phyloP scores from a whole-genome alignment of 768 basidiomycete species.

The Auricularia heimuer region DNA sequence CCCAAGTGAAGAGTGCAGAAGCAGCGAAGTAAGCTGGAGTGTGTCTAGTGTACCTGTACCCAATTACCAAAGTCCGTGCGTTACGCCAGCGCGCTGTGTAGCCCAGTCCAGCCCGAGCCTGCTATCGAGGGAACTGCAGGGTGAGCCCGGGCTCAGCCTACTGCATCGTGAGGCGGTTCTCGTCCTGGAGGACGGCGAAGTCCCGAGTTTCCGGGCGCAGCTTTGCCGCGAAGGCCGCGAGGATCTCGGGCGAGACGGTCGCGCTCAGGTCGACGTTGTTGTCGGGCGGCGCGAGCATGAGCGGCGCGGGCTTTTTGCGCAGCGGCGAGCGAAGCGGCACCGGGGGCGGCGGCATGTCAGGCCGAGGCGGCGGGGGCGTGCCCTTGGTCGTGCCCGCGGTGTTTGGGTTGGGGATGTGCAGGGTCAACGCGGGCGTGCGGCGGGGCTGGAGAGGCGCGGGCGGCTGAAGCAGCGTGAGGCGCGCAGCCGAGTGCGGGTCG shows the following conservation, averaged over 20 bases:
- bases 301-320: background rate
- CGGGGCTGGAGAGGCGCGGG: background rate
- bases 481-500: background rate
- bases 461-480: background rate
- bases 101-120: no score
- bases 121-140: no score
- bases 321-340: background rate
- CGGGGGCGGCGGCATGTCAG: background rate
- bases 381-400: background rate
- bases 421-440: background rate
- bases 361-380: background rate
- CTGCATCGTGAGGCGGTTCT: background rate
- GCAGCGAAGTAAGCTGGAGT: background rate
- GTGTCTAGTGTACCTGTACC: background rate
- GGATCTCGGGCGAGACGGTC: background rate
- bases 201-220: constrained; percentile 1
- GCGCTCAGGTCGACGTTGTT: background rate
- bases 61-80: no score
- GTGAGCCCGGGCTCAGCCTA: no score
- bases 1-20: background rate
- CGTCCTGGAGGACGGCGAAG: background rate
- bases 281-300: background rate
- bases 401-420: background rate
- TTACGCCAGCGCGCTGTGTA: no score
- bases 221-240: background rate